Base-by-base conservation (phyloP, 2,329 filamentous ascomycete genomes). In the Exophiala xenobiotica region DNA sequence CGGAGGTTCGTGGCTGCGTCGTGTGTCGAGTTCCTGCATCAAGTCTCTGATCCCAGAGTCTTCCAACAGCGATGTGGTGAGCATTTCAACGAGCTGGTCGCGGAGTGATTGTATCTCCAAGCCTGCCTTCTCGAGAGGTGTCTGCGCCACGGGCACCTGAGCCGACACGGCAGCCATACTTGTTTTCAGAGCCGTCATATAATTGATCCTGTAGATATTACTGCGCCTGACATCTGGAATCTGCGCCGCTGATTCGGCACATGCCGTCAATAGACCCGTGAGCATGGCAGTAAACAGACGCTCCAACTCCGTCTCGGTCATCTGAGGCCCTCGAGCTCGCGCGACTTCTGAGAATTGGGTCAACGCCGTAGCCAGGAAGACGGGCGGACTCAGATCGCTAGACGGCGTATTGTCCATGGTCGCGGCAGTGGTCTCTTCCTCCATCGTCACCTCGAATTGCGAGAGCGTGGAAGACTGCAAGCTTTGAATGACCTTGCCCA, bases 251-350 rank as follows among this genome's bases (percentile, higher is more conserved):
- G 93, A 80, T 49, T 82, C 84, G 53, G 85, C 79, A 64, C 87
- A 90, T n/a, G 82, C 83, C 11, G 80, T 76, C 38, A 97, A 73
- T 69, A 93, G 96, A 0, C 93, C 92, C 60, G 96, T 88, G 27
- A 97, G 82, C 77, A 96, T 87, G 44, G 97, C 85, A 4, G 82
- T 78, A 27, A 78, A 81, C 6, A 99, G 75, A 60, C 88, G 87
- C 58, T 90, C 85, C 1, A 99, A 75, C 4, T 90, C 86, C 49
- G 95, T 87, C 29, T 56, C 46, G 5, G 37, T 58, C 49, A 62
- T 54, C 24, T 57, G 53, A 11, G 60, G 60, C 16, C 58, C 60
- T 23, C 60, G 46, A 5, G 58, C 53, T 3, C 50, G 52, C 16
- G 35, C 43, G 11, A 61, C 80, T 63, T 92, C 87, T 1, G 74